These are phyloP conservation scores for Saccharomyces hybrid DNA, from an alignment of 1,139 yeast genomes.

Conservation along the genomic window DNA sequence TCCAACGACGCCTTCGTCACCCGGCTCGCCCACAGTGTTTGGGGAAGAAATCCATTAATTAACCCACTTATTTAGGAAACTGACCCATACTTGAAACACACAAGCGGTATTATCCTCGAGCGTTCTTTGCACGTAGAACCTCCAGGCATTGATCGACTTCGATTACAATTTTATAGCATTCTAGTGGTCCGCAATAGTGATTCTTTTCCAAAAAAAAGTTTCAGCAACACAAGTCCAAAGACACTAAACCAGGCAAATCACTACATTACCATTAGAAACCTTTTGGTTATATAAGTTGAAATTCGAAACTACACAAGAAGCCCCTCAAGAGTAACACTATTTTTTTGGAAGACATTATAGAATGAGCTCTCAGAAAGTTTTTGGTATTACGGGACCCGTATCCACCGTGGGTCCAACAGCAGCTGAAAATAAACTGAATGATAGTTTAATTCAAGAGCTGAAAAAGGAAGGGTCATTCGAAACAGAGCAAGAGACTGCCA, in stretches of 20 bases:
- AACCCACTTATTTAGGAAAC: background rate
- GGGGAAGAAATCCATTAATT: background rate
- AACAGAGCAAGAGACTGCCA: constrained; percentile 69
- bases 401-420: constrained; percentile 79
- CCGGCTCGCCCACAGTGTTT: background rate
- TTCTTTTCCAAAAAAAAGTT: background rate
- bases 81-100: background rate
- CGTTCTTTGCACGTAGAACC: background rate
- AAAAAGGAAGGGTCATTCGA: constrained; percentile 87
- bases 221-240: background rate
- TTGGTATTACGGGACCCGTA: constrained; percentile 89
- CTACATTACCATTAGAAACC: no score
- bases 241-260: background rate
- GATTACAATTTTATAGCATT: no score
- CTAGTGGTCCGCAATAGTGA: no score
- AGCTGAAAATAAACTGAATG: constrained; percentile 68
- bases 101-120: background rate
- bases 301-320: no score
- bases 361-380: constrained; percentile 35
- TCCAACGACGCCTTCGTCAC: background rate
- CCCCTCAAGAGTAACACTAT: no score
- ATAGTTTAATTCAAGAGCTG: constrained; percentile 65
- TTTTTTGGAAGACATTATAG: background rate
- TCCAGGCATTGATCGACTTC: no score
- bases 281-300: no score